Percentiles rank a stretch among this genome's conserved stretches.
phyloP scores from a whole-genome alignment of 164 flowering plant genomes.

The Stephania cephalantha region DNA sequence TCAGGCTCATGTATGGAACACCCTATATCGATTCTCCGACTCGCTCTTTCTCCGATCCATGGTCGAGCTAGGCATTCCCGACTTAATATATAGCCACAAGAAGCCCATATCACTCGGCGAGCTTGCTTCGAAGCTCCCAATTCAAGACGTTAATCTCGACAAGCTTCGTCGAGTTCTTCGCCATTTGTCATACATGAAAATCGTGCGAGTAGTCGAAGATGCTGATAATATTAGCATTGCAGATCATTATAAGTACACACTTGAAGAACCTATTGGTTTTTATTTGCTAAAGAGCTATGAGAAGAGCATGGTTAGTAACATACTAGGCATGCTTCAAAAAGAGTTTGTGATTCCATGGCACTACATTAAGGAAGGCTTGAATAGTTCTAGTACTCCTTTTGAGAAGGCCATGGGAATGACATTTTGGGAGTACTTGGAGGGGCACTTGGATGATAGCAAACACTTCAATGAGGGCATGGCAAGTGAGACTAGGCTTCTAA shows the following conservation, averaged over 20 bases:
- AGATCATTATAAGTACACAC: neutral
- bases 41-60: conserved; percentile 11
- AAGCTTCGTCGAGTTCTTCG: neutral
- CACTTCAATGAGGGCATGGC: conserved; percentile 12
- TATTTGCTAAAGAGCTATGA: conserved; percentile 3
- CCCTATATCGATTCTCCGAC: conserved; percentile 9
- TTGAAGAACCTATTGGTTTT: conserved; percentile 2
- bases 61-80: conserved; percentile 8
- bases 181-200: conserved; percentile 6
- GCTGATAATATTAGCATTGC: no score
- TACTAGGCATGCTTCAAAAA: conserved; percentile 13
- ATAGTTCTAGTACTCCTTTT: neutral
- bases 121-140: conserved; percentile 3
- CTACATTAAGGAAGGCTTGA: conserved; percentile 7
- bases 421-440: conserved; percentile 13
- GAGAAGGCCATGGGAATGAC: conserved; percentile 9
- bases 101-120: conserved; percentile 6
- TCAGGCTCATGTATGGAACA: conserved; percentile 16
- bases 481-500: conserved; percentile 6
- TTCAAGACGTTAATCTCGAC: conserved; percentile 8
- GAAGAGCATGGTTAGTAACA: conserved; percentile 11
- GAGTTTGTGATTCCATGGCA: conserved; percentile 16
- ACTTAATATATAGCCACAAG: conserved; percentile 9
- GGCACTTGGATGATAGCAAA: conserved; percentile 2
- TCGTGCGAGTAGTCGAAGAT: neutral